Evolutionary conservation across 164 flowering plant genomes (phyloP), one percentile per base, ranked within the genome.

Genomic region (Amborella trichopoda): DNA sequence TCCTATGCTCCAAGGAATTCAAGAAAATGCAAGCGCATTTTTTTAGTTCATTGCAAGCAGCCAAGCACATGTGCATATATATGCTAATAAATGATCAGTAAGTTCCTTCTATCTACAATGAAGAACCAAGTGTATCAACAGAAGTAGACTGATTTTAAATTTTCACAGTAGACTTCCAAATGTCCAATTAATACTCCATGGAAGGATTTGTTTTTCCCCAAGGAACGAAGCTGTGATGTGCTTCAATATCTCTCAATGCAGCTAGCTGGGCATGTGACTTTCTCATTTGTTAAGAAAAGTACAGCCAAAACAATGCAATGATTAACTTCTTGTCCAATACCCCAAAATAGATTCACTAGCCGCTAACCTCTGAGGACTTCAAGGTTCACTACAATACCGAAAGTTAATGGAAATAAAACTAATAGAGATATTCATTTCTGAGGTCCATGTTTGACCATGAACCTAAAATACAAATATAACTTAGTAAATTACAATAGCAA

Each of bases 81-180:
- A n/a, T n/a, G n/a, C 41, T n/a, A 6, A 10, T 6, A 38, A 6
- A 3, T 38, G 16, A 16, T 18, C 16, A 19, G 9, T 38, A 11
- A 16, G 41, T 22, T 38, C 20, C 20, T 38, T 38, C 9, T 11
- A 19, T 16, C 6, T 18, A 11, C 16, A 22, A 38, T 38, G 41
- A 38, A 16, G n/a, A 38, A 22, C 41, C 41, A 38, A 38, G 41
- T 22, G 2, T 4, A 16, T 22, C 16, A n/a, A 6, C 20, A 16
- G 21, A 38, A n/a, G 17, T 23, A 40, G 42, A 49, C 32, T 32
- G 26, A 16, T 33, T 20, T 20, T 27, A 23, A 17, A 18, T 23
- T 48, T 27, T 21, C 28, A 36, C 10, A 17, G 40, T 45, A 24
- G 49, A 16, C 21, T 38, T 38, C 16, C 41, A n/a, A n/a, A n/a